Evolutionary conservation across 2,329 filamentous ascomycete species (phyloP), one percentile per base, ranked within the genome.

Genomic region (Chaetomium globosum): DNA sequence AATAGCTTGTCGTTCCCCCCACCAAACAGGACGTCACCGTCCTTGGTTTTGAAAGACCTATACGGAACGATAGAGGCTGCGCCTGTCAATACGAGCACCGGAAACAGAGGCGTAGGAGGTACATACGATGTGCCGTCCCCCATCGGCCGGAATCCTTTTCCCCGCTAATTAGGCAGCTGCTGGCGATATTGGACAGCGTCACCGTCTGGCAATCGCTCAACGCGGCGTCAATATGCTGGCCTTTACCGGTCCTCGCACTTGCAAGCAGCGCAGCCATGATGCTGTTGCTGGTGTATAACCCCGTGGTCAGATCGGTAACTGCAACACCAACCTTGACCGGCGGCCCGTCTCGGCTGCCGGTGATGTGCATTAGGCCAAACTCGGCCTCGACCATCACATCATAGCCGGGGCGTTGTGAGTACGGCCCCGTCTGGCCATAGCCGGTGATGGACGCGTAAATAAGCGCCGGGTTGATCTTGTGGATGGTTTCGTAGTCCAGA

Each of bases 341-440:
- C 1, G 93, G 90, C 0, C 94, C 93, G 72, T 96, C 90, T 63
- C 93, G 85, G 67, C 86, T 85, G 36, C 95, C 95, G 0, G 95
- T 99, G 72, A 99, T 98, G 79, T 99, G 95, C 95, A 99, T 99
- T 64, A 99, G 80, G 0, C 95, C 95, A 79, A 99, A 93, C 76
- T 98, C 95, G 66, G 95, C 95, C 80, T 99, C 95, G 12, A 99
- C 94, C 94, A 99, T 99, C 71, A 99, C 95, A 78, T 99, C 95
- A 82, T 99, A 99, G 4, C 95, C 95, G 3, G 95, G 93, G 16
- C 95, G 85, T 69, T 88, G 86, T 6, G 89, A 87, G 77, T 96
- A 97, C 0, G 95, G 95, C 0, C 95, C 95, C 1, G 91, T 97
- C 76, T 99, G 95, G 2, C 95, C 95, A 74, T 98, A 99, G 0